Evolutionary conservation across 2,329 filamentous ascomycete genomes (phyloP), one percentile per base, ranked within the genome.

Genomic region (Sporothrix humicola): DNA sequence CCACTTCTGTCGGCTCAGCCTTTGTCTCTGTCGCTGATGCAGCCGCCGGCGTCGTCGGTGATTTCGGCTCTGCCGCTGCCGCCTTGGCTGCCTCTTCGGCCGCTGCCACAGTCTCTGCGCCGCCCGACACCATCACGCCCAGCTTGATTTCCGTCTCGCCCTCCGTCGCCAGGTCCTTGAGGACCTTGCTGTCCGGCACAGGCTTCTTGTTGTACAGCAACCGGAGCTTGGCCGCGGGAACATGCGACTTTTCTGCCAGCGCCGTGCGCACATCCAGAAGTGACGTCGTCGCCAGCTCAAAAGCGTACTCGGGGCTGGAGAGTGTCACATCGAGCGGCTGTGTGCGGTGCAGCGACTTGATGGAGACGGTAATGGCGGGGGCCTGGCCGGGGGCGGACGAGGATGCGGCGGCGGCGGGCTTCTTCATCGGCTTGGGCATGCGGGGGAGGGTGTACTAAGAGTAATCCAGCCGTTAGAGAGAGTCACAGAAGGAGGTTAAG

Each of bases 161-260:
- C 77, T 75, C 77, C 84, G 77, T 85, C 1, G 95, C 77, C 0
- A 97, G 80, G 73, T 97, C 95, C 73, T 89, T 88, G 6, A 98
- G 82, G 0, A 92, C 90, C 84, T 95, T 96, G 77, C 87, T 89
- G 79, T 97, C 94, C 0, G 87, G 80, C 0, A 94, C 88, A 0
- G 95, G 95, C 82, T 97, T 97, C 85, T 96, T 97, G 82, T 93
- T 93, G 80, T 92, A 88, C 75, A 99, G 84, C 10, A 99, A 83
- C 84, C 95, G 94, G 80, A 98, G 89, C 85, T 97, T 97, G 54
- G 91, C 89, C n/a, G 89, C 82, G 2, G 90, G 87, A 73, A 93
- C 87, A 37, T 86, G 84, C 5, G 91, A 88, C 76, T 92, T 85
- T 17, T 84, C 81, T 1, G 90, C 87, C 59, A 97, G 90, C 2